These are phyloP conservation scores for Multifurca ochricompacta DNA, from an alignment of 768 basidiomycete genomes.

Conservation along the genomic window DNA sequence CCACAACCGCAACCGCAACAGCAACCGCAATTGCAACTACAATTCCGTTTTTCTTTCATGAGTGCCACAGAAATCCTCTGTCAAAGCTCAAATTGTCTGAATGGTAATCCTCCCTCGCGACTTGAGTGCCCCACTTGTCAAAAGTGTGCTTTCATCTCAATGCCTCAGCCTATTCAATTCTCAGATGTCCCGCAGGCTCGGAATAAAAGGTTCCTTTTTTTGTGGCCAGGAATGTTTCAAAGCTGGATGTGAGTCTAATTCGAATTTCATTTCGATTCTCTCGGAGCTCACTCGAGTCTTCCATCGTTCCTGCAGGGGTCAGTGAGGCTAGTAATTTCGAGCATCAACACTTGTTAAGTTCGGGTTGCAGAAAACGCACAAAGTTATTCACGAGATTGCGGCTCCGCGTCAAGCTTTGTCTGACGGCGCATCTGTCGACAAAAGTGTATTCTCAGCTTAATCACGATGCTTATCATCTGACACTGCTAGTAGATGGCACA, in stretches of 20 bases:
- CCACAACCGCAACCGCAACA: too few species aligned
- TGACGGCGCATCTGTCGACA: constrained; percentile 25
- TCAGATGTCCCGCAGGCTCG: constrained; percentile 42
- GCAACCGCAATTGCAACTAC: too few species aligned
- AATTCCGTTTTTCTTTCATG: constrained; percentile 26
- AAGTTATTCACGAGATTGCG: constrained; percentile 62
- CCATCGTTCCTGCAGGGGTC: constrained; percentile 6
- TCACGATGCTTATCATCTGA: neutral
- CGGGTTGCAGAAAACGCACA: constrained; percentile 65
- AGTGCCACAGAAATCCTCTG: constrained; percentile 40
- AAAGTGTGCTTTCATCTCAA: constrained; percentile 49
- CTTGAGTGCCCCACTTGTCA: constrained; percentile 92
- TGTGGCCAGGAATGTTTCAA: constrained; percentile 98
- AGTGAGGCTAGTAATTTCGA: constrained; percentile 25
- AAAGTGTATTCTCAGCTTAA: constrained; percentile 18
- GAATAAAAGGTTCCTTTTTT: constrained; percentile 80
- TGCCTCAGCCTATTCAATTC: constrained; percentile 10
- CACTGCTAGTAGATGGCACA: constrained; percentile 49
- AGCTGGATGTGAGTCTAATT: constrained; percentile 63
- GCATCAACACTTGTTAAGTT: neutral
- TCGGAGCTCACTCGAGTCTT: constrained; percentile 10
- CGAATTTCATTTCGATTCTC: constrained; percentile 7
- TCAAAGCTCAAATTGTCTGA: constrained; percentile 64
- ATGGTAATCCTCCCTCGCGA: constrained; percentile 76
- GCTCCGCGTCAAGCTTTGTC: constrained; percentile 26